phyloP scores from a whole-genome alignment of 2,329 filamentous ascomycete species.

The Hymenoscyphus infarciens region DNA sequence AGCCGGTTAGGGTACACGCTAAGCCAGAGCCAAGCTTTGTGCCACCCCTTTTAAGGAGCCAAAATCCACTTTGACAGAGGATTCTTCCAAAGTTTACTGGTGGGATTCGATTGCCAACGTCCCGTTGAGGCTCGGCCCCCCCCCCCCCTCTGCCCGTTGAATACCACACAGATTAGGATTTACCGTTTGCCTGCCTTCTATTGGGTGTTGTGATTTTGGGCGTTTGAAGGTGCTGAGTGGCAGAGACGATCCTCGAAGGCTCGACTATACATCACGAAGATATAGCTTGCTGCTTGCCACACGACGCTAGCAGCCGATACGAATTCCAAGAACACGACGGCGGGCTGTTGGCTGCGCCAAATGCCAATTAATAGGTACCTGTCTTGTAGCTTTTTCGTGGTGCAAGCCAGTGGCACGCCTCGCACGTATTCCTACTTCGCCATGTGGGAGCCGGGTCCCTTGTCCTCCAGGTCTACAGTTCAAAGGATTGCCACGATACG shows the following conservation, averaged over 20 bases:
- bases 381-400: not conserved
- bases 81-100: not conserved
- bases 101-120: not conserved
- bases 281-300: not conserved
- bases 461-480: not conserved
- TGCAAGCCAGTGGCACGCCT: not conserved
- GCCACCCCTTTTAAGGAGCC: not conserved
- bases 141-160: not conserved
- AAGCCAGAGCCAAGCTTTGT: not conserved
- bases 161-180: not conserved
- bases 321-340: not conserved
- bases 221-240: not conserved
- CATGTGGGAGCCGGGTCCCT: constrained; percentile 1
- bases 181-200: not conserved
- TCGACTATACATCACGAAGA: not conserved
- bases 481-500: not conserved
- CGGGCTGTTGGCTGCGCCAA: not conserved
- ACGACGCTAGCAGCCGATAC: not conserved
- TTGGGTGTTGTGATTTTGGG: not conserved
- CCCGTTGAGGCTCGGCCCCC: not conserved
- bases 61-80: not conserved
- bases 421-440: not conserved
- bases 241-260: not conserved
- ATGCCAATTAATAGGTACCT: not conserved
- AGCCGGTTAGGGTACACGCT: not conserved